A percentile compares a stretch with the other conserved stretches of the same genome.
phyloP scores from a whole-genome alignment of 2,329 filamentous ascomycete genomes.

The Trichoderma atroviride region DNA sequence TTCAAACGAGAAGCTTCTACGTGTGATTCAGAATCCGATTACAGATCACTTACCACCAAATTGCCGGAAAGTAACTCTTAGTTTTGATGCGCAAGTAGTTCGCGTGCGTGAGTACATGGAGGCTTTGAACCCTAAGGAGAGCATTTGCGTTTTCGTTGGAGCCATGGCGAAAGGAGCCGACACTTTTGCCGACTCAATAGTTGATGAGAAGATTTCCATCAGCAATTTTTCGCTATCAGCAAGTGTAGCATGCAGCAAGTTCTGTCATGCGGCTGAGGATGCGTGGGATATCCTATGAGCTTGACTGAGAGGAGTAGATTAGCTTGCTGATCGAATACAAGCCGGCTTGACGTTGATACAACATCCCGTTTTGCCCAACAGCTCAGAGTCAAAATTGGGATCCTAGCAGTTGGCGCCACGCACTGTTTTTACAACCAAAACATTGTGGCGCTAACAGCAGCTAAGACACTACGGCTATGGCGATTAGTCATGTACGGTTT shows the following conservation, averaged over 20 bases:
- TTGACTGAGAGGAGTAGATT: constrained; percentile 17
- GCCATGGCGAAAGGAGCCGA: constrained; percentile 98
- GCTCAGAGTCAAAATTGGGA: constrained; percentile 11
- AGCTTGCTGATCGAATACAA: constrained; percentile 29
- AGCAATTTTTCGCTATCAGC: constrained; percentile 97
- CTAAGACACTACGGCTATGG: neutral
- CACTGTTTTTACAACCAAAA: constrained; percentile 24
- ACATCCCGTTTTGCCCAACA: constrained; percentile 59
- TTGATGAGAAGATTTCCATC: constrained; percentile 97
- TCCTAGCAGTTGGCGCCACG: constrained; percentile 5
- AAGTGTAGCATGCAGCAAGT: constrained; percentile 98
- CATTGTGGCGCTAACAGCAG: constrained; percentile 11
- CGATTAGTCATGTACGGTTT: neutral
- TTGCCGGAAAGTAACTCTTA: constrained; percentile 95
- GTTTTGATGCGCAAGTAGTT: constrained; percentile 87
- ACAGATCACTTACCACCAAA: constrained; percentile 95
- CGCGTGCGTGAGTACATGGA: constrained; percentile 88
- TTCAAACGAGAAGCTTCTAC: constrained; percentile 94
- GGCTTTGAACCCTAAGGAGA: constrained; percentile 77
- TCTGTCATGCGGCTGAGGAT: constrained; percentile 97
- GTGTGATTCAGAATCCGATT: constrained; percentile 97
- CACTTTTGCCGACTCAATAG: constrained; percentile 90
- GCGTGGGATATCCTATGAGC: constrained; percentile 89
- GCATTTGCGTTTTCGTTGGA: constrained; percentile 95
- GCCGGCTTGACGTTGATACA: constrained; percentile 64